Evolutionary conservation across 225 moss, liverwort and hornwort genomes (phyloP).

Genomic region (Antitrichia curtipendula): DNA sequence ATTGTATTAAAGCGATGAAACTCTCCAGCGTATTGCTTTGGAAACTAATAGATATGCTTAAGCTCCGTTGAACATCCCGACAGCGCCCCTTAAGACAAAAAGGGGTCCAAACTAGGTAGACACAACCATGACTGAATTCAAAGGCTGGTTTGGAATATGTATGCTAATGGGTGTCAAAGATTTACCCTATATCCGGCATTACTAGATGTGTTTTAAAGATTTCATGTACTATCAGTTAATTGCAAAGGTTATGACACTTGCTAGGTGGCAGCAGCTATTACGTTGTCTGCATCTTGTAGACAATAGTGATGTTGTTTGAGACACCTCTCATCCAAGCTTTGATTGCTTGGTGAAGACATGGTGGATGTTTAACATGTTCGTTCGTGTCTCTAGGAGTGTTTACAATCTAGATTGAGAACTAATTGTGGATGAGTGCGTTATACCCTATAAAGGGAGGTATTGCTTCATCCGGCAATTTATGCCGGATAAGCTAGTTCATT

Average conservation of each 20-base stretch:
- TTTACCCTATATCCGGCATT: neutral
- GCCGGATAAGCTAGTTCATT: neutral
- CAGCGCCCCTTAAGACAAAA: fast-evolving
- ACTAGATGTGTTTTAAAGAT: neutral
- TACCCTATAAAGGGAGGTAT: neutral
- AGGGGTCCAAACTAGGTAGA: neutral
- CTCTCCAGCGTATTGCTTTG: neutral
- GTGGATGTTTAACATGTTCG: neutral
- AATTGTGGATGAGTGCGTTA: neutral
- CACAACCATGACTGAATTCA: too few species aligned
- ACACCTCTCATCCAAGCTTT: neutral
- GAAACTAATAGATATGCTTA: neutral
- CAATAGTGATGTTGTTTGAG: neutral
- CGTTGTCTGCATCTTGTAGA: neutral
- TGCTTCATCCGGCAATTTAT: neutral
- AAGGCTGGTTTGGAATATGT: too few species aligned
- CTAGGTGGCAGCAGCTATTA: neutral
- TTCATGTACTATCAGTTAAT: neutral
- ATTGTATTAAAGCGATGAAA: neutral
- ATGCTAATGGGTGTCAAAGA: too few species aligned
- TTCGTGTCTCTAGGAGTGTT: neutral
- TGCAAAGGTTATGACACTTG: neutral
- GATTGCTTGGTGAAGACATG: neutral
- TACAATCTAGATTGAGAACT: neutral
- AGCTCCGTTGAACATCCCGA: neutral